Evolutionary conservation across 75 land plant genomes (phyloP), one percentile per base, ranked within the genome.

Genomic region (Azolla pinnata): DNA sequence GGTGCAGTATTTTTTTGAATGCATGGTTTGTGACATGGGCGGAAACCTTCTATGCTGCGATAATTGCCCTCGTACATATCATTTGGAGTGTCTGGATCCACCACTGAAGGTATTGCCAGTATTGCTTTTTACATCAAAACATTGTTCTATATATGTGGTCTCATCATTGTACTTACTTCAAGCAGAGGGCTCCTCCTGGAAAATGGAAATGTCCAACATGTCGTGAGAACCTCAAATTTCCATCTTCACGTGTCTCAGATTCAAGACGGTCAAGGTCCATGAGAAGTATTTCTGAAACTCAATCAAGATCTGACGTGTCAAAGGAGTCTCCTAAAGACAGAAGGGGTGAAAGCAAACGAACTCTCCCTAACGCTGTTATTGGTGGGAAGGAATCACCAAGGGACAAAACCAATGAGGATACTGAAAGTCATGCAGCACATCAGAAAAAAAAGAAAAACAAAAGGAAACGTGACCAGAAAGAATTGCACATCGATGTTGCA

Each of bases 21-120:
- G 98, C 57, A 87, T 76, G 56, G 77, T 81, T 29, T 93, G 98
- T 73, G 85, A 90, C 54, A 72, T 83, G 71, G 96, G 98, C 62
- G 98, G 98, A 35, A 79, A 86, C 54, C 69, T 93, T 50, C 82
- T 93, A 0, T 93, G 98, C 60, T 93, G 98, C 67, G 98, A 93
- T 63, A 67, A 70, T 25, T 93, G 98, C 67, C 98, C 98, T 28
- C 72, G 96, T 18, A 90, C 95, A 10, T 93, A 93, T 63, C 98
- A 93, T 79, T 72, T 93, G 7, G 69, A 88, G 24, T 93, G 98
- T 70, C 79, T 93, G 34, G 61, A 64, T 55, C 98, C 98, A 28
- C 90, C 98, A 45, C 87, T 93, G 48, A 81, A 93, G 96, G 98
- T 93, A 77, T 31, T 61, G 38, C 53, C 7, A 48, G 30, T 17